Percentiles rank a stretch among this genome's conserved stretches.
phyloP scores from a whole-genome alignment of 2,329 filamentous ascomycete genomes.

The Colletotrichum gloeosporioides region DNA sequence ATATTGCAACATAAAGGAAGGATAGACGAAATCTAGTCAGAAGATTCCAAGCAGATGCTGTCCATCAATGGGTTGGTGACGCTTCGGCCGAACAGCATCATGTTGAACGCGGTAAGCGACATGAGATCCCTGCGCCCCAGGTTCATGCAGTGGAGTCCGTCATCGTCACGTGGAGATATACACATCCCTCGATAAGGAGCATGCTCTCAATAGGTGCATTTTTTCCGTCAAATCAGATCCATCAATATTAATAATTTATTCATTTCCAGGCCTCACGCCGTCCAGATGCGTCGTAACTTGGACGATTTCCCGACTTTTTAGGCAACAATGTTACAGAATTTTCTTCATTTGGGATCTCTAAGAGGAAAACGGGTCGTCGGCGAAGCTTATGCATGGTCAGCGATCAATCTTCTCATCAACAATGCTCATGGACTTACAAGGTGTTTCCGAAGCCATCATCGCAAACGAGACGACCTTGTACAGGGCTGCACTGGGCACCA shows the following conservation, averaged over 20 bases:
- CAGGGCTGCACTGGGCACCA: constrained; percentile 6
- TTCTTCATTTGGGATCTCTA: neutral
- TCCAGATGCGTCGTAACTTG: neutral
- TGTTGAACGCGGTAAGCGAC: neutral
- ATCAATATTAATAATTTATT: neutral
- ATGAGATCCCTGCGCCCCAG: neutral
- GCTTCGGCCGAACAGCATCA: neutral
- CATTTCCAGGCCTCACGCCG: neutral
- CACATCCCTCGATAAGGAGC: neutral
- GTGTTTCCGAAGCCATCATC: constrained; percentile 8
- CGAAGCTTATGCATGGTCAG: neutral
- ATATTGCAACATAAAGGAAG: neutral
- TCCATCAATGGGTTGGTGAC: neutral
- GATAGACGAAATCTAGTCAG: neutral
- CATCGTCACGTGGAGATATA: neutral
- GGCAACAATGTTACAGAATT: neutral
- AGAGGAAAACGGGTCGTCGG: constrained; percentile 11
- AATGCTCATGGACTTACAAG: neutral
- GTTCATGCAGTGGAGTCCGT: neutral
- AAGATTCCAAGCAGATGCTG: neutral
- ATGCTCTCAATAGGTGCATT: neutral
- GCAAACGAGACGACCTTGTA: constrained; percentile 8
- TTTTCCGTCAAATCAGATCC: neutral
- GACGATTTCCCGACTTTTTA: neutral
- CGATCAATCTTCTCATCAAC: neutral